phyloP scores from a whole-genome alignment of 2,329 filamentous ascomycete species.

The Aspergillus melleus region DNA sequence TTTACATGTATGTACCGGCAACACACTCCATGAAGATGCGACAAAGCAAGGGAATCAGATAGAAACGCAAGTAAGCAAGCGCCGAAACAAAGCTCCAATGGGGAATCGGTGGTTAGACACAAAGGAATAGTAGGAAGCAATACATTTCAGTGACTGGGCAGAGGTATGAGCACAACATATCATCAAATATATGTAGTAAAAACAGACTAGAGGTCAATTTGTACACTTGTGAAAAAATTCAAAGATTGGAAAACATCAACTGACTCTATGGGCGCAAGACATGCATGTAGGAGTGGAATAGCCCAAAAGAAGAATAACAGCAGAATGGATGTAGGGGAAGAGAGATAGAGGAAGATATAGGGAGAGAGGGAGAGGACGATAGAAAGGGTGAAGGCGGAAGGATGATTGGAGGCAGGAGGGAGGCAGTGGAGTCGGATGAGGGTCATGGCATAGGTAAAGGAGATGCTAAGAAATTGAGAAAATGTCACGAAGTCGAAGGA shows the following conservation, averaged over 20 bases:
- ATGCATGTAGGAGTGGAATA: slow-evolving; percentile 23
- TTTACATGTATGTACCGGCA: slow-evolving; percentile 12
- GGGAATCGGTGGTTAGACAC: slow-evolving; percentile 12
- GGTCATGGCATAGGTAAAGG: not conserved
- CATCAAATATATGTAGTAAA: slow-evolving; percentile 7
- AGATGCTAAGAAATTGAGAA: too few relatives aligned
- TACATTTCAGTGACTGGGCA: slow-evolving; percentile 9
- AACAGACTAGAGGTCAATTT: slow-evolving; percentile 13
- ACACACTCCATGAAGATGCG: slow-evolving; percentile 3
- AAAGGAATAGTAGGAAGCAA: slow-evolving; percentile 6
- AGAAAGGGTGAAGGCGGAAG: not conserved
- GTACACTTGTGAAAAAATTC: slow-evolving; percentile 16
- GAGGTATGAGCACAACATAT: slow-evolving; percentile 1
- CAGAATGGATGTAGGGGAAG: not conserved
- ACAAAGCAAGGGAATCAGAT: slow-evolving; percentile 9
- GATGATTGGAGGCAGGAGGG: not conserved
- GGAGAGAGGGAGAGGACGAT: not conserved
- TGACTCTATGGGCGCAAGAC: slow-evolving; percentile 27
- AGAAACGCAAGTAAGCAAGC: slow-evolving; percentile 7
- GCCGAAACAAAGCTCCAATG: slow-evolving; percentile 14
- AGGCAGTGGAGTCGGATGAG: not conserved
- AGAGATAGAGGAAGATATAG: not conserved
- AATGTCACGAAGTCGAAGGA: not conserved
- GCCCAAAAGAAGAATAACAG: not conserved
- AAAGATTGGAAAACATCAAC: slow-evolving; percentile 15